Evolutionary conservation across 805 yeast genomes (phyloP).

Genomic region (Lipomyces yamadae): DNA sequence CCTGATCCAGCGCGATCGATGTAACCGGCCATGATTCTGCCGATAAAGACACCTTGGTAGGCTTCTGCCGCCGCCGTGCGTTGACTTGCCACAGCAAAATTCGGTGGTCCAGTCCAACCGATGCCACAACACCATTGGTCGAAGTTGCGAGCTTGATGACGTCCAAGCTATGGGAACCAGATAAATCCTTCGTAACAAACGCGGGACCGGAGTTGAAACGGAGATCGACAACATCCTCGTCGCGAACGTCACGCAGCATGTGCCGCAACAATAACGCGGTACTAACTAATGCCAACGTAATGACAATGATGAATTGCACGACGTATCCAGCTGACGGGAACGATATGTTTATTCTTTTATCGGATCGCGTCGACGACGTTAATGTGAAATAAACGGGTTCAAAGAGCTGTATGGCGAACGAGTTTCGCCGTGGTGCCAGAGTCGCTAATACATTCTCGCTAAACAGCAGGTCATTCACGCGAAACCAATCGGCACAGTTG

Average conservation of each 20-base stretch:
- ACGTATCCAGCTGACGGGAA: slow-evolving; percentile 5
- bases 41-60: slow-evolving; percentile 38
- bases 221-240: slow-evolving; percentile 37
- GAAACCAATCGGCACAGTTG: slow-evolving; percentile 6
- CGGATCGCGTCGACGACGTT: background rate
- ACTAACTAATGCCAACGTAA: slow-evolving; percentile 9
- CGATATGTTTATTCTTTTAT: background rate
- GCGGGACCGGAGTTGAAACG: slow-evolving; percentile 40
- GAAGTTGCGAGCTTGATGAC: slow-evolving; percentile 65
- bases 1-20: slow-evolving; percentile 34
- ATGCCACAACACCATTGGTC: slow-evolving; percentile 62
- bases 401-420: slow-evolving; percentile 17
- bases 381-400: slow-evolving; percentile 26
- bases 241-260: slow-evolving; percentile 34
- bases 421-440: slow-evolving; percentile 15
- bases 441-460: slow-evolving; percentile 8
- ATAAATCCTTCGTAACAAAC: slow-evolving; percentile 49
- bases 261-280: slow-evolving; percentile 28
- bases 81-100: slow-evolving; percentile 65
- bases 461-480: background rate
- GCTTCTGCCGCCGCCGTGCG: slow-evolving; percentile 26
- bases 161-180: slow-evolving; percentile 65
- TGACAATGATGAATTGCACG: slow-evolving; percentile 12
- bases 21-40: slow-evolving; percentile 42
- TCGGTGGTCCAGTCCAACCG: slow-evolving; percentile 75